A percentile compares a stretch with the other conserved stretches of the same genome.
These are phyloP conservation scores for Dentipellis fragilis DNA, from an alignment of 768 basidiomycete species.

Conservation along the genomic window DNA sequence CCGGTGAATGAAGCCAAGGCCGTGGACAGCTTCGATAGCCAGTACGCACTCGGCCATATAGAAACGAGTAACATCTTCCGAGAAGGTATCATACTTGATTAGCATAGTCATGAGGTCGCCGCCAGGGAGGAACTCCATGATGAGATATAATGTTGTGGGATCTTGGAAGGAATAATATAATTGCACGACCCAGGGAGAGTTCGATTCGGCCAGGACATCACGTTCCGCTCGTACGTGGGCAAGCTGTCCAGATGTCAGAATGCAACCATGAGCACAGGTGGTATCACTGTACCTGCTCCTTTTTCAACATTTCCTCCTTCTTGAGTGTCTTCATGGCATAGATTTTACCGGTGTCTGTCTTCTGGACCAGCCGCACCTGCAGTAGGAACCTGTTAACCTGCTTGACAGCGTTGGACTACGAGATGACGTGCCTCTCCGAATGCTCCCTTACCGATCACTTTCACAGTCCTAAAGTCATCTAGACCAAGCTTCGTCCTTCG, in stretches of 20 bases:
- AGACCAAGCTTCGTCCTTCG: slow-evolving; percentile 84
- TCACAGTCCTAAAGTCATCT: slow-evolving; percentile 91
- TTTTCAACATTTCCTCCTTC: slow-evolving; percentile 99
- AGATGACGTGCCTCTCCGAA: slow-evolving; percentile 76
- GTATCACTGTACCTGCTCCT: slow-evolving; percentile 69
- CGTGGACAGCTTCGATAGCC: slow-evolving; percentile 96
- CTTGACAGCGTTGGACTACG: not conserved
- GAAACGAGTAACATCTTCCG: slow-evolving; percentile 94
- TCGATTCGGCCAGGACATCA: slow-evolving; percentile 91
- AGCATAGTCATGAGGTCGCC: slow-evolving; percentile 99
- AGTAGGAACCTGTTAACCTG: not conserved
- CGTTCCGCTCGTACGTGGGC: slow-evolving; percentile 97
- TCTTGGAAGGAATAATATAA: slow-evolving; percentile 99
- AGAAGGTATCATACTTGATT: slow-evolving; percentile 98
- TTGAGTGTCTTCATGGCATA: slow-evolving; percentile 98
- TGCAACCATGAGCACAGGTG: not conserved
- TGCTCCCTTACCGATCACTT: slow-evolving; percentile 98
- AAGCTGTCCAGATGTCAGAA: slow-evolving; percentile 40
- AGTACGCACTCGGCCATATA: slow-evolving; percentile 98
- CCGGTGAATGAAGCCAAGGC: slow-evolving; percentile 97
- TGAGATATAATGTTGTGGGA: slow-evolving; percentile 80
- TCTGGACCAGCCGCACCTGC: slow-evolving; percentile 89
- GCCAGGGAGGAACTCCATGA: slow-evolving; percentile 99
- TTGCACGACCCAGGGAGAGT: slow-evolving; percentile 94
- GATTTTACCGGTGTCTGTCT: slow-evolving; percentile 93